Evolutionary conservation across 441 rosid species (phyloP).

Genomic region (Corymbia calophylla): DNA sequence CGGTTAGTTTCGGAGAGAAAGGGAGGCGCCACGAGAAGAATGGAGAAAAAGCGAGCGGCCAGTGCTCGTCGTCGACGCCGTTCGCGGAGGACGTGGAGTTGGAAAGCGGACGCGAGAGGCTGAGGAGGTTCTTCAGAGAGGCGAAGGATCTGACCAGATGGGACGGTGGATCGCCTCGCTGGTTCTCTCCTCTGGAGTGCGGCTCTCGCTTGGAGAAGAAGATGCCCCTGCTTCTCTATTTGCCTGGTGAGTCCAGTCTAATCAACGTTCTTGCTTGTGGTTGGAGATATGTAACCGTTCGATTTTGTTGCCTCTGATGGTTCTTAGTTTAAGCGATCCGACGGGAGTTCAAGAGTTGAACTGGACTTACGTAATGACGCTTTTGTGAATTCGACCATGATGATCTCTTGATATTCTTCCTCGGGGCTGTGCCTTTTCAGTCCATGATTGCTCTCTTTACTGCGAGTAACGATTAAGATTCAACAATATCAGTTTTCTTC

Average conservation of each 20-base stretch:
- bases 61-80: neutral
- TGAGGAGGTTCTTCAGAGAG: constrained; percentile 44
- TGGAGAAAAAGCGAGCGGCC: neutral
- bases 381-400: neutral
- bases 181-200: constrained; percentile 77
- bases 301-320: neutral
- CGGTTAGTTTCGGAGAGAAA: neutral
- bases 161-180: constrained; percentile 54
- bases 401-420: neutral
- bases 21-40: neutral
- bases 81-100: neutral
- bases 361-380: neutral
- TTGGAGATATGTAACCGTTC: neutral
- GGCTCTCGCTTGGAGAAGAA: constrained; percentile 30
- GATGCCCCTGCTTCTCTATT: constrained; percentile 66
- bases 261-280: neutral
- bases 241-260: constrained; percentile 38
- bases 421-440: neutral
- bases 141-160: constrained; percentile 28
- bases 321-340: neutral
- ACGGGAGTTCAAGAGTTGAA: neutral
- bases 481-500: neutral
- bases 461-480: neutral
- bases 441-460: neutral
- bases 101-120: constrained; percentile 12